Evolutionary conservation across 1,139 yeast genomes (phyloP).

Genomic region (Blastobotrys serpentis): DNA sequence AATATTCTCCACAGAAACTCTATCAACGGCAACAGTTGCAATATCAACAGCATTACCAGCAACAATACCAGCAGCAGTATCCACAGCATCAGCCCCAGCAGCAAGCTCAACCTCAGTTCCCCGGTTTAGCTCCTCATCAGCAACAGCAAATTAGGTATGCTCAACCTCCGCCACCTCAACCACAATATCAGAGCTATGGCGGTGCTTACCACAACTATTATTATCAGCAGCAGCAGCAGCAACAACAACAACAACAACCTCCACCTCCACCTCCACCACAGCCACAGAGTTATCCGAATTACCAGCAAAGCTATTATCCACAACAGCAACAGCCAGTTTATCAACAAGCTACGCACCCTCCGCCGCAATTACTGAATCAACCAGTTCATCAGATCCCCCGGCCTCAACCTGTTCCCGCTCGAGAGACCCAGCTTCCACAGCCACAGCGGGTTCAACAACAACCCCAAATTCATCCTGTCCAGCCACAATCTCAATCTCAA

Average conservation of each 20-base stretch:
- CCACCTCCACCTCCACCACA: constrained; percentile 4
- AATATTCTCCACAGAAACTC: constrained; percentile 13
- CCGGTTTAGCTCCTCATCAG: constrained; percentile 5
- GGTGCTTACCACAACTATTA: background rate
- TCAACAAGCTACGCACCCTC: background rate
- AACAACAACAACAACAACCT: background rate
- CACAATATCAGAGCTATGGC: constrained; percentile 6
- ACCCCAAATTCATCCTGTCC: too few species aligned
- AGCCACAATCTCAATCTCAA: too few species aligned
- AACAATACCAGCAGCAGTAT: constrained; percentile 9
- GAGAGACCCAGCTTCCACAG: too few species aligned
- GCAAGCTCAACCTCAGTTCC: background rate
- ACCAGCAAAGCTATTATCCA: background rate
- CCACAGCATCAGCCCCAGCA: constrained; percentile 9
- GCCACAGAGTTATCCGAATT: background rate
- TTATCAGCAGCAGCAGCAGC: constrained; percentile 4
- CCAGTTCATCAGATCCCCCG: background rate
- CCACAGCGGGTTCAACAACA: too few species aligned
- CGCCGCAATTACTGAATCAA: background rate
- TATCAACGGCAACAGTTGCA: constrained; percentile 7
- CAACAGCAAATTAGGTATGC: constrained; percentile 3
- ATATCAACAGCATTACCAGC: constrained; percentile 4
- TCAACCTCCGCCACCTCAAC: constrained; percentile 6
- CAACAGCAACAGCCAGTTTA: background rate
- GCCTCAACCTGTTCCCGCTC: background rate